A percentile compares a stretch with the other conserved stretches of the same genome.
phyloP scores from a whole-genome alignment of 2,329 filamentous ascomycete genomes.

The Xylaria sp. region DNA sequence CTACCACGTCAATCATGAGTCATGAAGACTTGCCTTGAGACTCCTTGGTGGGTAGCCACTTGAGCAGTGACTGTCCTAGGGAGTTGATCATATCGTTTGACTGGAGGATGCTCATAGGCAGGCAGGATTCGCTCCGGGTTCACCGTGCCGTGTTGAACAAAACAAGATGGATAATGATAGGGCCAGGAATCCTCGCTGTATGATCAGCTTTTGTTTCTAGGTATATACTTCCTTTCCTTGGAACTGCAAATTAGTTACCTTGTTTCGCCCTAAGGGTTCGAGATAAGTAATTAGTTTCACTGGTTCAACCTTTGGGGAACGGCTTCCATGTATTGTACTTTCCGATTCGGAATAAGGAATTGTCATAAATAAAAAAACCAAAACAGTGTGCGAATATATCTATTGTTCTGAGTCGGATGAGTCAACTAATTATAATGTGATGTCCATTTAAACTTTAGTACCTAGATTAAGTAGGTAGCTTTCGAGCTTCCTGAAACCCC shows the following conservation, averaged over 20 bases:
- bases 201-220: conserved; percentile 24
- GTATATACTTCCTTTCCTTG: conserved; percentile 22
- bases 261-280: not conserved
- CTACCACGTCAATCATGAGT: conserved; percentile 44
- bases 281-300: not conserved
- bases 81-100: conserved; percentile 8
- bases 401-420: not conserved
- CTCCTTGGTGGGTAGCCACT: conserved; percentile 10
- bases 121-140: not conserved
- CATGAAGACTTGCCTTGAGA: conserved; percentile 26
- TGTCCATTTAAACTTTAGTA: conserved; percentile 3
- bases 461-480: not conserved
- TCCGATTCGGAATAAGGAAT: not conserved
- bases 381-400: not conserved
- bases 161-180: conserved; percentile 23
- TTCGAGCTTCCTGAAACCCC: not conserved
- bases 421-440: not conserved
- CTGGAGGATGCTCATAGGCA: conserved; percentile 23
- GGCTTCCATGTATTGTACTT: conserved; percentile 12
- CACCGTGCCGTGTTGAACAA: conserved; percentile 13
- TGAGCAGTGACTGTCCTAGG: not conserved
- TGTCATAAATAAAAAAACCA: not conserved
- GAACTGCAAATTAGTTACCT: not conserved
- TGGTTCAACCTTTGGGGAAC: conserved; percentile 3
- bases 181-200: conserved; percentile 19